These are phyloP conservation scores for Podospora australis DNA, from an alignment of 495 filamentous ascomycete genomes.

Conservation along the genomic window DNA sequence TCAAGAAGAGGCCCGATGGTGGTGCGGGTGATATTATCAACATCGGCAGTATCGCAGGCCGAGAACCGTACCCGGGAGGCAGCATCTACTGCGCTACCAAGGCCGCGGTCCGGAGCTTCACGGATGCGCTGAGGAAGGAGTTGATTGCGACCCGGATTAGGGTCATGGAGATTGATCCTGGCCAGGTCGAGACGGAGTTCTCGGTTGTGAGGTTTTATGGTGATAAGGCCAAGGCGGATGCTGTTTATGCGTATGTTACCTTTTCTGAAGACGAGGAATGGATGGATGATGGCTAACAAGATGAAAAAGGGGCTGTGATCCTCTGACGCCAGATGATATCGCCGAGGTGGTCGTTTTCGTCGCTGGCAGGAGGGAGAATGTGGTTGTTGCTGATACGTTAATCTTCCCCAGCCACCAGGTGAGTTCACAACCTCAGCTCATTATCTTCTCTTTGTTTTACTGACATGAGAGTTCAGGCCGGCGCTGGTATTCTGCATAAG, in stretches of 20 bases:
- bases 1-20: slow-evolving; percentile 70
- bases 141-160: slow-evolving; percentile 79
- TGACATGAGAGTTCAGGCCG: slow-evolving; percentile 21
- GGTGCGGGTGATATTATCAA: slow-evolving; percentile 93
- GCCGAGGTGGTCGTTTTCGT: slow-evolving; percentile 91
- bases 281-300: background rate
- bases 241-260: slow-evolving; percentile 78
- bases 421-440: slow-evolving; percentile 3
- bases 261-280: background rate
- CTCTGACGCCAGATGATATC: slow-evolving; percentile 92
- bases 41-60: slow-evolving; percentile 89
- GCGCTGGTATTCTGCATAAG: slow-evolving; percentile 31
- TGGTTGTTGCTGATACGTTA: slow-evolving; percentile 87
- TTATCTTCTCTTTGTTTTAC: background rate
- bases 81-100: slow-evolving; percentile 97
- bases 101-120: slow-evolving; percentile 85
- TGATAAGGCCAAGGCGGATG: slow-evolving; percentile 90
- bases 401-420: slow-evolving; percentile 89
- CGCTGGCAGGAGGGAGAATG: slow-evolving; percentile 84
- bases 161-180: slow-evolving; percentile 89
- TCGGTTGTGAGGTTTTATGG: slow-evolving; percentile 89
- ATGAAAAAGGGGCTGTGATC: slow-evolving; percentile 63
- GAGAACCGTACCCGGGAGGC: slow-evolving; percentile 84
- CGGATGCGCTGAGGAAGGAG: slow-evolving; percentile 82
- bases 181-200: slow-evolving; percentile 98